Conservation (phyloP, 176 grass and related monocot genomes). For the Thinopyrum elongatum region DNA sequence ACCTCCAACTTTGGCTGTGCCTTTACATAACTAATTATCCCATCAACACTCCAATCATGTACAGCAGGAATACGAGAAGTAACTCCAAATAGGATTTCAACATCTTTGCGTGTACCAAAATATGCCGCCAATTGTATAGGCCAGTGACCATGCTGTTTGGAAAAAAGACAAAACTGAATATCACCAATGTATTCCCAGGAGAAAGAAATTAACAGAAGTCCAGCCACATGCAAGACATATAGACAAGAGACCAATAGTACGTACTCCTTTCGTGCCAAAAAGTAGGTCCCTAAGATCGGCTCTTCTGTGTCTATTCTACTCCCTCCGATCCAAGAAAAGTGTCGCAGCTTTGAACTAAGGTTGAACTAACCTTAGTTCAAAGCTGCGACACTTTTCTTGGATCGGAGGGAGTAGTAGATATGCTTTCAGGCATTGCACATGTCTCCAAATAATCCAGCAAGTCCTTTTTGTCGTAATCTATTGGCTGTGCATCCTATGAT, state of each 20-base stretch:
- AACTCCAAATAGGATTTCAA: conserved; percentile 1
- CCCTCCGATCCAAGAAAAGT: no score
- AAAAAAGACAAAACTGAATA: neutral
- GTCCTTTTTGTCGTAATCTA: neutral
- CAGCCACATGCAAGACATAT: neutral
- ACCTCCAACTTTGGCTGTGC: neutral
- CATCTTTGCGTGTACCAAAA: neutral
- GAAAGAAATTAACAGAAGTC: neutral
- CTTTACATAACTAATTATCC: neutral
- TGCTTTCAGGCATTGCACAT: neutral
- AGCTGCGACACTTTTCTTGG: no score
- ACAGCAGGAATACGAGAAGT: neutral
- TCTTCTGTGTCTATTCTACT: neutral
- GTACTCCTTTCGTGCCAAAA: neutral
- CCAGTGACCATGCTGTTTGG: neutral
- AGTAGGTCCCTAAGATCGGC: neutral
- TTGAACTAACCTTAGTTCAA: no score
- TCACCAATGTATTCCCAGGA: neutral
- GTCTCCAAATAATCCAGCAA: neutral
- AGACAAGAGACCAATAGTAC: neutral
- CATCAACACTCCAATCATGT: conserved; percentile 5
- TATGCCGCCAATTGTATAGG: neutral
- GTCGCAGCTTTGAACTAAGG: no score
- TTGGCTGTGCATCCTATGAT: neutral
- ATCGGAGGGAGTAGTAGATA: no score